Percentiles rank a stretch among this genome's conserved stretches.
These are phyloP conservation scores for Colletotrichum tropicale DNA, from an alignment of 2,329 filamentous ascomycete species.

Conservation along the genomic window DNA sequence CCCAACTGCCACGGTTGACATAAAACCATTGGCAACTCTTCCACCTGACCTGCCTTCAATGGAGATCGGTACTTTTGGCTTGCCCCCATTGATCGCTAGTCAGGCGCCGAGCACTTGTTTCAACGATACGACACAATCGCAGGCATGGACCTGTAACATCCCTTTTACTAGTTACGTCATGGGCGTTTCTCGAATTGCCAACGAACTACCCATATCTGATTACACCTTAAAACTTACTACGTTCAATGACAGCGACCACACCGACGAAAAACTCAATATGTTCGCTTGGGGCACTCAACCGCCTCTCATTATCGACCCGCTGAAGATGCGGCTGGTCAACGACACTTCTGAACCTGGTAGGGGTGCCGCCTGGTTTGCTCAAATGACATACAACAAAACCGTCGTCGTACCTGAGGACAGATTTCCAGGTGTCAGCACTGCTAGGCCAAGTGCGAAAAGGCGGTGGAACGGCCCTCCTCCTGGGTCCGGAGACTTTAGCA, in stretches of 20 bases:
- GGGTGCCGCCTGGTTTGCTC: slow-evolving; percentile 62
- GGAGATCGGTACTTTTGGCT: slow-evolving; percentile 57
- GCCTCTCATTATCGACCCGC: slow-evolving; percentile 43
- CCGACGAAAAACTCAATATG: slow-evolving; percentile 27
- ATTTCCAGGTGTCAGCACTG: slow-evolving; percentile 29
- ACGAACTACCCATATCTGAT: slow-evolving; percentile 31
- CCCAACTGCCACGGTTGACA: slow-evolving; percentile 49
- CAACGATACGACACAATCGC: slow-evolving; percentile 54
- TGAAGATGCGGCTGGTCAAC: slow-evolving; percentile 51
- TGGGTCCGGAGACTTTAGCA: slow-evolving; percentile 33
- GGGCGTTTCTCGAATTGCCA: slow-evolving; percentile 36
- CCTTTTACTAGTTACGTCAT: slow-evolving; percentile 48
- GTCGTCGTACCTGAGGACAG: slow-evolving; percentile 53
- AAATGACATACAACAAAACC: slow-evolving; percentile 59
- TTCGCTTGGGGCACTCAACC: slow-evolving; percentile 59
- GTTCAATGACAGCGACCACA: slow-evolving; percentile 39
- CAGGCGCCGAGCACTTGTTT: slow-evolving; percentile 61
- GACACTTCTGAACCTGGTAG: slow-evolving; percentile 52
- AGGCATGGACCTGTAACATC: slow-evolving; percentile 69
- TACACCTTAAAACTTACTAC: slow-evolving; percentile 47
- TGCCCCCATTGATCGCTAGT: slow-evolving; percentile 59
- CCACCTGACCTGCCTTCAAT: slow-evolving; percentile 58
- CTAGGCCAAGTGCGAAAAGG: slow-evolving; percentile 10
- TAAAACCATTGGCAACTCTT: slow-evolving; percentile 52
- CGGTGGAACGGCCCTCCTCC: neutral